Base-by-base conservation (phyloP, 345 rosid species). In the Heritiera fomes region DNA sequence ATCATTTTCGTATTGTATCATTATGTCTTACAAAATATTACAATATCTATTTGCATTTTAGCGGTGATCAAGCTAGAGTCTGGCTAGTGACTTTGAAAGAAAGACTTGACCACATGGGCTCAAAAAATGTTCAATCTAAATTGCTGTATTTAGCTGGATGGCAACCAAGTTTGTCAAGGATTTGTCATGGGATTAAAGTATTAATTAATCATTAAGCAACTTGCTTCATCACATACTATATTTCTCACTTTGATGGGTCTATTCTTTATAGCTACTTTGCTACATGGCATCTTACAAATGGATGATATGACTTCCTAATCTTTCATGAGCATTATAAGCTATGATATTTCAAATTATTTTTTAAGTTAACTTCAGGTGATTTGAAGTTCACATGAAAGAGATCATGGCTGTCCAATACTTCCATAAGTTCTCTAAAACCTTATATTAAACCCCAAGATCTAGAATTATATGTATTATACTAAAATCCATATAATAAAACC, bases 61-160 rank as follows among this genome's bases (percentile, higher is more conserved):
- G 13, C 6, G 43, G 3, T 0, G 23, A 40, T n/a, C 20, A 47
- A 13, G 75, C 6, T 13, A 18, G 11, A 18, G 34, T 17, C 41
- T 34, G 38, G 18, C 18, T 6, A 40, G 38, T 40, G 76, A 55
- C 64, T 12, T 73, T 73, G 76, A 73, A 71, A 73, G 55, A 32
- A 77, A 46, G 32, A 75, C 34, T 30, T 56, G 40, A 40, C 69
- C 69, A 75, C 61, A 70, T 65, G 46, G 55, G 63, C 52, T 41
- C 50, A n/a, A 56, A 60, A 56, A 68, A 71, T 61, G 28, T 69
- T 73, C 34, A 61, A 80, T 63, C 76, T 52, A 38, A 47, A 3
- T 60, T 41, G 83, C 69, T 77, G 79, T 82, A 17, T 49, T 82
- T 60, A 75, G 84, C 81, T 78, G 81, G 81, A 75, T 71, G 28